Evolutionary conservation across 1,139 yeast genomes (phyloP).

Genomic region (Protomyces lactucae-debilis): DNA sequence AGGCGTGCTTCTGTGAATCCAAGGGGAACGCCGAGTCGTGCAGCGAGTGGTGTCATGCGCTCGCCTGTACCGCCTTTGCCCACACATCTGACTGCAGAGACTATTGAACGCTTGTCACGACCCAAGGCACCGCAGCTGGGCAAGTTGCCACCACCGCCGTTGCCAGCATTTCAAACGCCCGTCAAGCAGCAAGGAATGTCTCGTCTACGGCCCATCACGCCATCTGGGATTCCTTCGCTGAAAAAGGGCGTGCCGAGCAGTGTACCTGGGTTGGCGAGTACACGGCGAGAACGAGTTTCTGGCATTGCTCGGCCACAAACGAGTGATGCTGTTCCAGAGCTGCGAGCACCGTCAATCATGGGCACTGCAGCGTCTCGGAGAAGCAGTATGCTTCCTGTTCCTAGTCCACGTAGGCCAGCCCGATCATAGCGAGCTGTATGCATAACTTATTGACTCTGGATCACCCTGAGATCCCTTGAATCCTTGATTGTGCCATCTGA

Average conservation of each 20-base stretch:
- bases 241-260: not conserved
- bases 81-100: not conserved
- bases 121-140: conserved; percentile 4
- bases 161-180: conserved; percentile 5
- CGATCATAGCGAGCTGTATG: too few species aligned
- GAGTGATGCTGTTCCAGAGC: not conserved
- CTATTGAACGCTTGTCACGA: conserved; percentile 11
- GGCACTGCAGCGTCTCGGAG: not conserved
- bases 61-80: conserved; percentile 12
- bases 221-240: conserved; percentile 5
- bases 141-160: not conserved
- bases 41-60: not conserved
- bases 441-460: too few species aligned
- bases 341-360: not conserved
- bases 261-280: not conserved
- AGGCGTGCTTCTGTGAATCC: not conserved
- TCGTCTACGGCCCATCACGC: not conserved
- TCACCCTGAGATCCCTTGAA: too few species aligned
- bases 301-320: not conserved
- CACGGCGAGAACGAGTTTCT: not conserved
- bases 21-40: not conserved
- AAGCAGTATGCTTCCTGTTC: conserved; percentile 12
- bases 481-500: too few species aligned
- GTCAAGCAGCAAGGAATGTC: not conserved
- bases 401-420: conserved; percentile 8